Evolutionary conservation across 2,329 filamentous ascomycete species (phyloP).

Genomic region (Pseudogymnoascus sp.): DNA sequence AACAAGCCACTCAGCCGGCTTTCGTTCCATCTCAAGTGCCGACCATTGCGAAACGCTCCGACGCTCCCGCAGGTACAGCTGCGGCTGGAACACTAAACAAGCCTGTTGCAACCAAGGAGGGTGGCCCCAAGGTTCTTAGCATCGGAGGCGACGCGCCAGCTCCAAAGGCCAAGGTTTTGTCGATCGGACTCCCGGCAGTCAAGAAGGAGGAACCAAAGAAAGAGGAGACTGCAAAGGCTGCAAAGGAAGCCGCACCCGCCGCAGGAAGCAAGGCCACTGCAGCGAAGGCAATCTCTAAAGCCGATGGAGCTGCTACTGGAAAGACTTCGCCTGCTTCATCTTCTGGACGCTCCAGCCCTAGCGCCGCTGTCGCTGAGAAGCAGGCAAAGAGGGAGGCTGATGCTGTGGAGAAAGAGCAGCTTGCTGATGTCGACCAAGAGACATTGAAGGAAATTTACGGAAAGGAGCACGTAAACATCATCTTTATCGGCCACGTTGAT

Average conservation of each 20-base stretch:
- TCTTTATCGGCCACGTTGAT: slow-evolving; percentile 97
- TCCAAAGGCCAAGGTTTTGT: slow-evolving; percentile 60
- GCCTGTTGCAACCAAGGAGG: slow-evolving; percentile 45
- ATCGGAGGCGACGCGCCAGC: slow-evolving; percentile 44
- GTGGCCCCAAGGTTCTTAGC: slow-evolving; percentile 54
- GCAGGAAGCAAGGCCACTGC: slow-evolving; percentile 79
- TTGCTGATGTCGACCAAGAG: slow-evolving; percentile 69
- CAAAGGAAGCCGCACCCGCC: slow-evolving; percentile 39
- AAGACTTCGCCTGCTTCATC: slow-evolving; percentile 73
- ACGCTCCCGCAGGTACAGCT: slow-evolving; percentile 35
- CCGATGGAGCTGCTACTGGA: slow-evolving; percentile 47
- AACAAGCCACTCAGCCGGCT: slow-evolving; percentile 33
- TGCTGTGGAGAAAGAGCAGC: slow-evolving; percentile 64
- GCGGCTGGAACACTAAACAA: slow-evolving; percentile 37
- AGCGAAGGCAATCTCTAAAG: slow-evolving; percentile 90
- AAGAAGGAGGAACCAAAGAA: slow-evolving; percentile 40
- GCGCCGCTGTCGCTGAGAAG: slow-evolving; percentile 48
- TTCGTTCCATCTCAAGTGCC: slow-evolving; percentile 25
- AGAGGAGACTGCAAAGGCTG: slow-evolving; percentile 34
- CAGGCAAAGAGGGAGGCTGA: slow-evolving; percentile 59
- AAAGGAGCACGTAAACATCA: slow-evolving; percentile 88
- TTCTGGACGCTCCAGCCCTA: slow-evolving; percentile 76
- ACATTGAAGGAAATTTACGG: slow-evolving; percentile 93
- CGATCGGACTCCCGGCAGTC: slow-evolving; percentile 54
- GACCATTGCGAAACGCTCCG: slow-evolving; percentile 54